Conservation (phyloP, 129 eudicot species). For the Lonicera japonica region DNA sequence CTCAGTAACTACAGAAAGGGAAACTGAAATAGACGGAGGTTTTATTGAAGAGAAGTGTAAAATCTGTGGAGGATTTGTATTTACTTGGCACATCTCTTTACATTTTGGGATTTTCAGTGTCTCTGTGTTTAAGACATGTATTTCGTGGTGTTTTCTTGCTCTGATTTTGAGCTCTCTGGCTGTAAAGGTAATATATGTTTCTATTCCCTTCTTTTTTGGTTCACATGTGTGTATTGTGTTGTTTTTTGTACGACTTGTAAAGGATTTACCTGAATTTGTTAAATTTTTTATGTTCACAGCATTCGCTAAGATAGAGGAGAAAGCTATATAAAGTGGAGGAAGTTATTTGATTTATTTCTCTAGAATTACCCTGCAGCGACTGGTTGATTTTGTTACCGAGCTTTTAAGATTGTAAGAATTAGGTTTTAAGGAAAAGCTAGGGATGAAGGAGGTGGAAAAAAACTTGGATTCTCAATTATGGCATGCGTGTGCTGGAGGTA, state of each 20-base stretch:
- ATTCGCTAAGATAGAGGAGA: conserved; percentile 11
- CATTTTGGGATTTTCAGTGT: no score
- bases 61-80: no score
- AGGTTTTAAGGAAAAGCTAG: neutral
- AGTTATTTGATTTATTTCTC: conserved; percentile 10
- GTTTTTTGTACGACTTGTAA: neutral
- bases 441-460: conserved; percentile 45
- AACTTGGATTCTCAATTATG: conserved; percentile 56
- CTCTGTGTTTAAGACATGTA: no score
- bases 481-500: conserved; percentile 82
- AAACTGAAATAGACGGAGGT: no score
- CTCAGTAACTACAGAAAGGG: no score
- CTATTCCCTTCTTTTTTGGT: neutral
- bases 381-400: neutral
- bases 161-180: neutral
- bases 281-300: conserved; percentile 24
- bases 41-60: no score
- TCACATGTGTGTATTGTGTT: neutral
- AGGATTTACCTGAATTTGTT: conserved; percentile 16
- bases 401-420: neutral
- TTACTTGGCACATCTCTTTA: no score
- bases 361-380: neutral
- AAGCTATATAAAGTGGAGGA: neutral
- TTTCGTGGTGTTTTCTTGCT: conserved; percentile 1
- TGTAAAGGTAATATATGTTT: neutral